These are phyloP conservation scores for Poronia punctata DNA, from an alignment of 495 filamentous ascomycete species.

Conservation along the genomic window DNA sequence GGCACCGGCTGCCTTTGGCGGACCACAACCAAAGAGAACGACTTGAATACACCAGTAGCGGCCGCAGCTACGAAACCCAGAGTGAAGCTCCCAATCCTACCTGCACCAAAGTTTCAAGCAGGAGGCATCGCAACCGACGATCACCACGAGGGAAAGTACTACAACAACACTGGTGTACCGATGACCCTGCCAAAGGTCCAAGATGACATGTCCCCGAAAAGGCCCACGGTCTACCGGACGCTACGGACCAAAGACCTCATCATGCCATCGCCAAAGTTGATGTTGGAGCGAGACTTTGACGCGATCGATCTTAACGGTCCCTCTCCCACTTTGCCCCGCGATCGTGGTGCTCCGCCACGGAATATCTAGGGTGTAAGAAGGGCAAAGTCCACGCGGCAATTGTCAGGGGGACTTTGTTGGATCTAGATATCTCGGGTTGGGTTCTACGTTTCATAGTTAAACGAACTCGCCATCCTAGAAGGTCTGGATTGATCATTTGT, in stretches of 20 bases:
- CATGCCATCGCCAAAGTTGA: constrained; percentile 6
- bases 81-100: neutral
- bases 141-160: neutral
- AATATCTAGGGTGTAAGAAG: too few relatives aligned
- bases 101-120: neutral
- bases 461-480: too few relatives aligned
- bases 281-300: constrained; percentile 1
- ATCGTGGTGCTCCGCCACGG: too few relatives aligned
- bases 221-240: neutral
- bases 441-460: too few relatives aligned
- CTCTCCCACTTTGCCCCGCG: too few relatives aligned
- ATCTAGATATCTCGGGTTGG: too few relatives aligned
- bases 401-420: too few relatives aligned
- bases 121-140: too few relatives aligned
- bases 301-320: too few relatives aligned
- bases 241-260: constrained; percentile 4
- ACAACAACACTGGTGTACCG: neutral
- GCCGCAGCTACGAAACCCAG: neutral
- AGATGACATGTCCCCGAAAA: constrained; percentile 9
- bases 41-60: too few relatives aligned
- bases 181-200: constrained; percentile 2
- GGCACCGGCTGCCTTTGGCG: constrained; percentile 20
- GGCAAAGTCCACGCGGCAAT: too few relatives aligned
- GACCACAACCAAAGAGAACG: neutral
- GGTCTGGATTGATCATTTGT: too few relatives aligned